A percentile compares a stretch with the other conserved stretches of the same genome.
Conservation (phyloP, 139 green algal genomes). For the Deuterostichococcus epilithicus region DNA sequence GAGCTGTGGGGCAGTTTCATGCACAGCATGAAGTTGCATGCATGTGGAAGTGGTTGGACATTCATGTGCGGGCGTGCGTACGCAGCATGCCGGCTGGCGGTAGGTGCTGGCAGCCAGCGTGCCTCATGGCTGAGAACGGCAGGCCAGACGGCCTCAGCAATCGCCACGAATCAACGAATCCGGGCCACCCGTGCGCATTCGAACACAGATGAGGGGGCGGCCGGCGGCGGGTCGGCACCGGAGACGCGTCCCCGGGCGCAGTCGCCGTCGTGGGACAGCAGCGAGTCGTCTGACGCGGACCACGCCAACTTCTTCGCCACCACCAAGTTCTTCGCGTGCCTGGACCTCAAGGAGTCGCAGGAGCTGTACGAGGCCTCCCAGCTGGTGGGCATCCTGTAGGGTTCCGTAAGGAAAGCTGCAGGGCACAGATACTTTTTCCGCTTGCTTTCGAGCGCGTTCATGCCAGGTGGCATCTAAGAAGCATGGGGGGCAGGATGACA, state of each 20-base stretch:
- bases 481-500: no score
- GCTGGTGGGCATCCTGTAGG: conserved; percentile 29
- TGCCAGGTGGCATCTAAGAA: no score
- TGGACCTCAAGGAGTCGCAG: conserved; percentile 69
- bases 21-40: no score
- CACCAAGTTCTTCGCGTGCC: conserved; percentile 80
- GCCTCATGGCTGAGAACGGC: not conserved
- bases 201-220: not conserved
- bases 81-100: no score
- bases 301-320: conserved; percentile 67
- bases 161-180: not conserved
- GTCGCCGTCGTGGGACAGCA: not conserved
- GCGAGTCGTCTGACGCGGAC: conserved; percentile 11
- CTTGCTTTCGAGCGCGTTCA: no score
- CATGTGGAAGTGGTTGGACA: not conserved
- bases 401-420: no score
- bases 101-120: no score
- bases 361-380: conserved; percentile 55
- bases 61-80: no score
- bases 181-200: not conserved
- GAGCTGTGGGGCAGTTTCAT: no score
- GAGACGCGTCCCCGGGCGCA: not conserved
- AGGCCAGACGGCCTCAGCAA: not conserved
- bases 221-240: not conserved
- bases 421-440: no score